A percentile compares a stretch with the other conserved stretches of the same genome.
Evolutionary conservation across 164 flowering plant genomes (phyloP).

Genomic region (Piper longum): DNA sequence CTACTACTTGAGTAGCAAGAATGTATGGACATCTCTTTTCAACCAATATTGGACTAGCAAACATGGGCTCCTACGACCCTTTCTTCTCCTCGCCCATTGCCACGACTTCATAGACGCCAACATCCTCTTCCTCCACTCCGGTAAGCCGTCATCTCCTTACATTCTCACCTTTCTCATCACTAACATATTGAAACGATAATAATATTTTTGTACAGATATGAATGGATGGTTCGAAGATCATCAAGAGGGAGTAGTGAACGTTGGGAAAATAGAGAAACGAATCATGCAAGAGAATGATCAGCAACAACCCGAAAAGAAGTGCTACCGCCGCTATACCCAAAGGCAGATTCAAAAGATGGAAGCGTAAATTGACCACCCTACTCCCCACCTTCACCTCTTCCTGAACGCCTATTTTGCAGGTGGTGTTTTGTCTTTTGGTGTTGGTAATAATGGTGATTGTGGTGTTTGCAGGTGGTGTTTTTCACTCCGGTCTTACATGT

Average conservation of each 20-base stretch:
- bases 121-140: slow-evolving; percentile 43
- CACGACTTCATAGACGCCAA: slow-evolving; percentile 45
- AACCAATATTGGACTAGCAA: slow-evolving; percentile 49
- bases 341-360: slow-evolving; percentile 98
- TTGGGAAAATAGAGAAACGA: slow-evolving; percentile 33
- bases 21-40: slow-evolving; percentile 83
- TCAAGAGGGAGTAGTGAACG: slow-evolving; percentile 14
- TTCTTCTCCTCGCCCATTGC: slow-evolving; percentile 44
- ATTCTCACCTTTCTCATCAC: neutral
- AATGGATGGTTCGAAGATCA: slow-evolving; percentile 9
- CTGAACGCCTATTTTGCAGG: neutral
- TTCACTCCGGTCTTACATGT: too few relatives aligned
- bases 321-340: slow-evolving; percentile 83
- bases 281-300: slow-evolving; percentile 30
- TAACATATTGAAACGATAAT: neutral
- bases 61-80: slow-evolving; percentile 28
- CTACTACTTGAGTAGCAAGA: slow-evolving; percentile 7
- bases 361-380: slow-evolving; percentile 38
- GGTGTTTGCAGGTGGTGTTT: neutral
- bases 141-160: slow-evolving; percentile 19
- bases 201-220: too few relatives aligned
- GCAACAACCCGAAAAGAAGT: slow-evolving; percentile 60
- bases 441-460: neutral
- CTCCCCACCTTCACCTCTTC: slow-evolving; percentile 2
- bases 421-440: neutral